Base-by-base conservation (phyloP, 2,329 filamentous ascomycete genomes). In the Phaeomoniella chlamydospora region DNA sequence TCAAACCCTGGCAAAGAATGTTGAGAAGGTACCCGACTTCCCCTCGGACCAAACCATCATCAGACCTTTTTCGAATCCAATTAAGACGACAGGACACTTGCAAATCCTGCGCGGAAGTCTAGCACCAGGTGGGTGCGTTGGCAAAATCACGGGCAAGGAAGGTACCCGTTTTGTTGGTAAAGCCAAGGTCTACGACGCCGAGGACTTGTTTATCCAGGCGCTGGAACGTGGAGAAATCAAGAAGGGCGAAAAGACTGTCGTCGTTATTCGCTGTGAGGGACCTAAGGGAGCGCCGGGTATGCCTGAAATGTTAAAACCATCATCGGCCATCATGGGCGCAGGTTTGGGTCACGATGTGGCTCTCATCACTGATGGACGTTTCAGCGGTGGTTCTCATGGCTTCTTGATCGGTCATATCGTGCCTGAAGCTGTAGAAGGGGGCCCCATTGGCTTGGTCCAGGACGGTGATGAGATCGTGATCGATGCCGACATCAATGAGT, bases 331-430 rank as follows among this genome's bases (percentile, higher is more conserved):
- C 52, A 83, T 83, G 77, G 78, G 78, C 13, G 75, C 75, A 14
- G 77, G 77, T 12, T 67, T 82, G 9, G 77, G 77, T 32, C 62
- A 77, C 39, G 77, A 81, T 42, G 72, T 78, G 15, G 79, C 79
- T 3, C 62, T 84, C 26, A 77, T 84, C 55, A 84, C 79, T 1
- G 79, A 84, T 48, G 78, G 78, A 0, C 74, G 81, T 29, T 87
- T 85, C 67, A 80, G 74, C 5, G 85, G 85, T 39, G 85, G 82
- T 36, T 80, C 74, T 42, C 83, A 90, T 68, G 83, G 83, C 29
- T 90, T 90, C 70, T 64, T 90, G 46, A 88, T 90, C 49, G 83
- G 83, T 2, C 83, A 90, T 59, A 80, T 93, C 42, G 83, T 87
- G 29, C 85, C 85, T 16, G 85, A 93, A 61, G 85, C 85, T 5